Evolutionary conservation across 805 yeast species (phyloP), one percentile per base, ranked within the genome.

Genomic region (Ogataea polymorpha): DNA sequence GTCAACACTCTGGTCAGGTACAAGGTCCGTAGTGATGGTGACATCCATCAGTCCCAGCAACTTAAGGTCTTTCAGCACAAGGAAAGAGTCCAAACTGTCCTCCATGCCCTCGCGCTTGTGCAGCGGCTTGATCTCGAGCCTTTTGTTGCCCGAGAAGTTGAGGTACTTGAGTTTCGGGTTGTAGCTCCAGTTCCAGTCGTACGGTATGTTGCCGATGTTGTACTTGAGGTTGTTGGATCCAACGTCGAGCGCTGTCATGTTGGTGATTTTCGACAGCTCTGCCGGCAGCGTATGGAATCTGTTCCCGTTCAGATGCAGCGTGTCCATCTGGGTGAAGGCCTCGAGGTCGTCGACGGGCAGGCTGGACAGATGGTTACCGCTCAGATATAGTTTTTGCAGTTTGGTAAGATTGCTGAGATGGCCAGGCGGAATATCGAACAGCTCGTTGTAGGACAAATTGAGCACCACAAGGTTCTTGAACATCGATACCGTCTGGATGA

Each of bases 101-200:
- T 71, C 71, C 26, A 70, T 66, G 21, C 73, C 80, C 9, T 80
- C 85, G 40, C 76, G 68, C 37, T 68, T 67, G 37, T 74, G 74
- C 43, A 74, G 73, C 30, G 82, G 85, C 56, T 82, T 85, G 54
- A 93, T 90, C 58, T 93, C 98, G 48, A 93, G 79, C 48, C 96
- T 74, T 58, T 85, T 84, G 59, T 93, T 93, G 27, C 97, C 97
- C 0, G 97, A 88, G 42, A 93, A 82, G 60, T 91, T 93, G 58
- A 93, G 73, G 54, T 84, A 89, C 51, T 72, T 79, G 61, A 93
- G 69, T 30, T 79, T 77, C 39, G 74, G 69, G 58, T 93, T 93
- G 69, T 80, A 81, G 53, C 84, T 81, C 99, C 99, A 93, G 63
- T 88, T 93, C 97, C 98, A 93, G 60, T 93, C 99, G 58, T 87